Evolutionary conservation across 192 early-diverging fungal species (phyloP).

Genomic region (Rhizoclosmatium globosum): DNA sequence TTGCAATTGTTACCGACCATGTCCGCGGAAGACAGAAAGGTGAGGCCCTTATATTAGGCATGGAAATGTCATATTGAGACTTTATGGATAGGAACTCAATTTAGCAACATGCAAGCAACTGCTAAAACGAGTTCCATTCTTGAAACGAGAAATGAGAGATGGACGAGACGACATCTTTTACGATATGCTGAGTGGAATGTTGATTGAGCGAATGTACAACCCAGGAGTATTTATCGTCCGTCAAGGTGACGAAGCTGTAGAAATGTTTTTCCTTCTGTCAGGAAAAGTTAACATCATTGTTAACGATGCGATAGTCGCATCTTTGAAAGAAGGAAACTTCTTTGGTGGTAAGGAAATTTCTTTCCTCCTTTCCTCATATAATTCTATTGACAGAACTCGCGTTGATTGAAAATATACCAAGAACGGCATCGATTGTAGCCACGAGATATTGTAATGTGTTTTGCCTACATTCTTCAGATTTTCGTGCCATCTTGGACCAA

Average conservation of each 20-base stretch:
- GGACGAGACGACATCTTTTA: not conserved
- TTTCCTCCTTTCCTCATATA: not conserved
- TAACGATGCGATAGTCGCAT: not conserved
- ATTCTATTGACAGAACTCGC: slow-evolving; percentile 13
- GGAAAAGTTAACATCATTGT: slow-evolving; percentile 6
- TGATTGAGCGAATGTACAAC: not conserved
- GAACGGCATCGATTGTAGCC: slow-evolving; percentile 13
- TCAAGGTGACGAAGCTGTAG: not conserved
- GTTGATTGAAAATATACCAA: slow-evolving; percentile 18
- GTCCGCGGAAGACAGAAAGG: not conserved
- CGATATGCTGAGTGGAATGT: not conserved
- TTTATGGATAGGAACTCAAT: slow-evolving; percentile 1
- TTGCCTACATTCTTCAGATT: not conserved
- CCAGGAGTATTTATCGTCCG: not conserved
- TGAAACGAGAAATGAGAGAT: slow-evolving; percentile 4
- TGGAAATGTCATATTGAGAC: not conserved
- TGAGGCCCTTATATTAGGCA: not conserved
- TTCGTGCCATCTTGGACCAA: slow-evolving; percentile 2
- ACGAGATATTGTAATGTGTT: not conserved
- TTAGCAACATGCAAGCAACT: slow-evolving; percentile 7
- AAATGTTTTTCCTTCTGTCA: slow-evolving; percentile 21
- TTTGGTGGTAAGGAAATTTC: slow-evolving; percentile 11
- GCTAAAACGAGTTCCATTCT: slow-evolving; percentile 21
- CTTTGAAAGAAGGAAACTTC: slow-evolving; percentile 8
- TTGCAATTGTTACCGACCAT: not conserved